Evolutionary conservation across 1,284 basidiomycete species (phyloP), one percentile per base, ranked within the genome.

Genomic region (Ceratorhiza oryzae-sativae): DNA sequence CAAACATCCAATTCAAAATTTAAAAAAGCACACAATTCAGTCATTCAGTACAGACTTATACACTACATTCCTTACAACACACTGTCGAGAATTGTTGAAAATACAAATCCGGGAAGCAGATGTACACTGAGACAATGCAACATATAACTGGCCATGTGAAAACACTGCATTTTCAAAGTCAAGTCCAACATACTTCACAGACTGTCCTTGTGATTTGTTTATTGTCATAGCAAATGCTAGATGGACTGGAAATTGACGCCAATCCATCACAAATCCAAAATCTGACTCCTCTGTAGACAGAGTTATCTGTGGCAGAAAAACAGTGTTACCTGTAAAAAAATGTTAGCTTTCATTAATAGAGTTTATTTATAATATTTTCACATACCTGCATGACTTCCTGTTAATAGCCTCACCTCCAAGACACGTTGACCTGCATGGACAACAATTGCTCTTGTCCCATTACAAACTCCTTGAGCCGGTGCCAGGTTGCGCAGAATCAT

Each of bases 121-220:
- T 18, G 72, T 74, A 41, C 61, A 63, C 1, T 63, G 12, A 15
- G 73, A 75, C 1, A 75, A 46, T 20, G 73, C 73, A 51, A 75
- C 74, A 74, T 75, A 75, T n/a, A 75, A 53, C 49, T 75, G 74
- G 10, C 74, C 74, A 74, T 75, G 74, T 18, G 70, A 34, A 34
- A 75, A 75, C 2, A 42, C 68, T 23, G 63, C 23, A 27, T 23
- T 27, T 30, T 60, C 42, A 39, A 75, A 49, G 55, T 75, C 73
- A 9, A 75, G 15, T 8, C 71, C 73, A 46, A 75, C 73, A 74
- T 74, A 25, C 39, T 75, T 59, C 27, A 75, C 65, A 45, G 81
- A 83, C 72, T 84, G 83, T 0, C 84, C 84, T 76, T 85, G 83
- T 0, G 80, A 39, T 67, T 83, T 84, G 75, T 84, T 84, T 71